Evolutionary conservation across 1,284 basidiomycete species (phyloP).

Genomic region (Trichosporon sp.): DNA sequence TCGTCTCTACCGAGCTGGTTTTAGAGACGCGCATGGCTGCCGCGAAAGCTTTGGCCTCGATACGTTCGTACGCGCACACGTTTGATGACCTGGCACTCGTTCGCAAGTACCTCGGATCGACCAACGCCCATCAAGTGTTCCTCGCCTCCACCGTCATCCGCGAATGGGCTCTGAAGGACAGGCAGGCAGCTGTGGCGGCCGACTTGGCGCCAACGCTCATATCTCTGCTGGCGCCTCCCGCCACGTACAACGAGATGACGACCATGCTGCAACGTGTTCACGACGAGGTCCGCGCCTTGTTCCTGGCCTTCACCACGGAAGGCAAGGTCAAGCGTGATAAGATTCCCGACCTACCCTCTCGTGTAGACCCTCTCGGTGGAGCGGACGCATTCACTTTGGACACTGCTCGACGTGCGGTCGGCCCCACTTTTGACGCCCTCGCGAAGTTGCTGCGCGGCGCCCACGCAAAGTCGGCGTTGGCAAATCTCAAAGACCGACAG

Average conservation of each 20-base stretch:
- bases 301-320: slow-evolving; percentile 73
- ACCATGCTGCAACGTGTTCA: slow-evolving; percentile 74
- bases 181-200: slow-evolving; percentile 56
- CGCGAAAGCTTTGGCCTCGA: slow-evolving; percentile 66
- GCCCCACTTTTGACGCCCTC: slow-evolving; percentile 65
- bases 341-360: slow-evolving; percentile 71
- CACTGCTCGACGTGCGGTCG: slow-evolving; percentile 68
- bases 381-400: slow-evolving; percentile 73
- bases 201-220: slow-evolving; percentile 61
- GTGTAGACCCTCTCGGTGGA: slow-evolving; percentile 62
- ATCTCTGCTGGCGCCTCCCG: slow-evolving; percentile 68
- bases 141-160: slow-evolving; percentile 77
- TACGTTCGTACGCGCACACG: slow-evolving; percentile 18
- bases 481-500: slow-evolving; percentile 71
- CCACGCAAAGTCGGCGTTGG: slow-evolving; percentile 67
- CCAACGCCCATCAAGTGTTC: slow-evolving; percentile 86
- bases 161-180: slow-evolving; percentile 69
- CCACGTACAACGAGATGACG: slow-evolving; percentile 88
- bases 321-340: slow-evolving; percentile 76
- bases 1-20: slow-evolving; percentile 73
- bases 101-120: slow-evolving; percentile 71
- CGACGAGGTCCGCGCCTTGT: slow-evolving; percentile 69
- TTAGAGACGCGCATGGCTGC: slow-evolving; percentile 76
- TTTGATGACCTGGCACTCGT: slow-evolving; percentile 57
- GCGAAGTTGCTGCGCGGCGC: slow-evolving; percentile 56